Percentiles rank a stretch among this genome's conserved stretches.
Evolutionary conservation across 441 rosid species (phyloP).

Genomic region (Rhodomyrtus psidioides): DNA sequence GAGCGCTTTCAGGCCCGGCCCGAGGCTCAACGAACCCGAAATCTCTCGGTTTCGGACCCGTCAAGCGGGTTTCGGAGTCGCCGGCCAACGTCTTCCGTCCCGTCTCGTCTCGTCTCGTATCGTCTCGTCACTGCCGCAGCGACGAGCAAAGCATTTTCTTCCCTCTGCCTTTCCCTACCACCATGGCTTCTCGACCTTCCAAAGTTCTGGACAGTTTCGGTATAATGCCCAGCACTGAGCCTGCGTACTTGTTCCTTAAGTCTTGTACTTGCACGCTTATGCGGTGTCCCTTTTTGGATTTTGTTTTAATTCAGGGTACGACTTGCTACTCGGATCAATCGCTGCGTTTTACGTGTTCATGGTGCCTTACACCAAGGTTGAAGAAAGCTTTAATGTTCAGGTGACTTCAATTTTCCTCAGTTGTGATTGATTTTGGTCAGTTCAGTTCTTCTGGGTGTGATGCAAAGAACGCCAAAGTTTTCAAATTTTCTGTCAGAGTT

Average conservation of each 20-base stretch:
- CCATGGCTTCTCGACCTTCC: neutral
- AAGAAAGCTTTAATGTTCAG: slow-evolving; percentile 97
- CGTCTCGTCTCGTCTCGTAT: neutral
- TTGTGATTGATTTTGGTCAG: neutral
- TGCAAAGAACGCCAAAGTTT: neutral
- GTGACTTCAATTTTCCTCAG: slow-evolving; percentile 8
- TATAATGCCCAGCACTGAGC: neutral
- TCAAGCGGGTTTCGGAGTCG: no score
- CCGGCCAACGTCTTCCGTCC: neutral
- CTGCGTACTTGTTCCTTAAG: neutral
- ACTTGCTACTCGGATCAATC: slow-evolving; percentile 64
- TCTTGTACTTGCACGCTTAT: neutral
- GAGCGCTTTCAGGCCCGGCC: neutral
- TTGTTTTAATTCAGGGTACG: slow-evolving; percentile 40
- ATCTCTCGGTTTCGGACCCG: neutral
- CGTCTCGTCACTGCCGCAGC: neutral
- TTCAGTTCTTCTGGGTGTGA: neutral
- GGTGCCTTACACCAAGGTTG: slow-evolving; percentile 88
- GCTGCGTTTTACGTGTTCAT: slow-evolving; percentile 76
- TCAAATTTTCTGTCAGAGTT: neutral
- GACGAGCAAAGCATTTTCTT: neutral
- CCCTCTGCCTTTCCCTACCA: neutral
- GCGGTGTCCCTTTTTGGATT: neutral
- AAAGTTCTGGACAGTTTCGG: neutral
- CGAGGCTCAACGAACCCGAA: neutral